These are phyloP conservation scores for Xylaria acuta DNA, from an alignment of 495 filamentous ascomycete genomes.

Conservation along the genomic window DNA sequence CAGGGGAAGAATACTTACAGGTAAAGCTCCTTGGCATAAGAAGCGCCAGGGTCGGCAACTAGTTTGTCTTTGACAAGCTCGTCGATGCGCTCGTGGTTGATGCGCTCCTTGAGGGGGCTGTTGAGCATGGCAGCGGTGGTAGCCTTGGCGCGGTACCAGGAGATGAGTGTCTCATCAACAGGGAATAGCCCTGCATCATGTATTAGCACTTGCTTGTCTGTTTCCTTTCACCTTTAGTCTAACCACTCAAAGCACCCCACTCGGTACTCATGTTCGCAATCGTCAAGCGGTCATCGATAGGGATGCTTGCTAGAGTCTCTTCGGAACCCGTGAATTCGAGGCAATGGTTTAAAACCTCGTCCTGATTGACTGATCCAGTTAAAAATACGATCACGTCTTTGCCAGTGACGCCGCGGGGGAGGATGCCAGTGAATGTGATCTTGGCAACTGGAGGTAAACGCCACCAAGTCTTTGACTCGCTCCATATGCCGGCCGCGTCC, in stretches of 20 bases:
- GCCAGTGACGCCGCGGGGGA: slow-evolving; percentile 85
- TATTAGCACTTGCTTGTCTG: no score
- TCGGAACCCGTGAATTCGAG: slow-evolving; percentile 87
- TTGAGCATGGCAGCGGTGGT: slow-evolving; percentile 63
- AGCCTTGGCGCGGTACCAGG: slow-evolving; percentile 84
- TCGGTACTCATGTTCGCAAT: slow-evolving; percentile 97
- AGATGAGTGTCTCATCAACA: slow-evolving; percentile 72
- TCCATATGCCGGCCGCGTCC: slow-evolving; percentile 88
- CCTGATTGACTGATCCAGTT: slow-evolving; percentile 79
- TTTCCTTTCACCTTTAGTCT: no score
- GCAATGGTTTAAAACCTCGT: slow-evolving; percentile 87
- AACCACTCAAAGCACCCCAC: no score
- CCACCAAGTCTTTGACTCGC: slow-evolving; percentile 78
- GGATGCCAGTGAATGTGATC: slow-evolving; percentile 76
- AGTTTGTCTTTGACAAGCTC: slow-evolving; percentile 71
- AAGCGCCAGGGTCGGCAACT: slow-evolving; percentile 74
- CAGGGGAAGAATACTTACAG: no score
- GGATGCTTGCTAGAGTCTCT: slow-evolving; percentile 75
- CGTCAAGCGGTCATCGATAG: slow-evolving; percentile 78
- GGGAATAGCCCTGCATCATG: slow-evolving; percentile 74
- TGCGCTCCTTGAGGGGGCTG: slow-evolving; percentile 49
- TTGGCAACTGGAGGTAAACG: slow-evolving; percentile 86
- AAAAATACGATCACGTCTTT: slow-evolving; percentile 97
- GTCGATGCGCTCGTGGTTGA: slow-evolving; percentile 75
- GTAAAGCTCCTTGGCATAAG: slow-evolving; percentile 82